These are phyloP conservation scores for Pelargonium nanum DNA, from an alignment of 345 rosid genomes.

Conservation along the genomic window DNA sequence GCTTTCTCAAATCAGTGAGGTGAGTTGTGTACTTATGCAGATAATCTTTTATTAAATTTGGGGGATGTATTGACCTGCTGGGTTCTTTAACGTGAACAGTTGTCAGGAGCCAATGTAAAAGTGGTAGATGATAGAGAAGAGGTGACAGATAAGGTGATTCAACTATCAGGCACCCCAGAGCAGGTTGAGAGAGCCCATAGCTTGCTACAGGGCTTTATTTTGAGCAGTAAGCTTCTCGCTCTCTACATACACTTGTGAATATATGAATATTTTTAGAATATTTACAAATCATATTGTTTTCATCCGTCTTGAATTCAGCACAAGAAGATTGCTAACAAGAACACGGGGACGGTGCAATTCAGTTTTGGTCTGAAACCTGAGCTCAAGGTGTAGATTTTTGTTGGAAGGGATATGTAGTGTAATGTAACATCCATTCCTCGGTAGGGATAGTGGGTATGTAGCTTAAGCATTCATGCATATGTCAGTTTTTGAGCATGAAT, in stretches of 20 bases:
- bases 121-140: slow-evolving; percentile 69
- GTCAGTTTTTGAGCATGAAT: too few relatives aligned
- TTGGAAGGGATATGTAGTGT: too few relatives aligned
- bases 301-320: slow-evolving; percentile 30
- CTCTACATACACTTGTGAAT: too few relatives aligned
- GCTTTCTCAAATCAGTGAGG: slow-evolving; percentile 95
- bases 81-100: slow-evolving; percentile 28
- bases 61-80: too few relatives aligned
- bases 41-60: too few relatives aligned
- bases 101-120: slow-evolving; percentile 84
- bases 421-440: too few relatives aligned
- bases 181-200: slow-evolving; percentile 97
- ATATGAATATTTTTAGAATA: neutral
- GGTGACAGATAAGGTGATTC: slow-evolving; percentile 55
- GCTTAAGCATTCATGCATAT: too few relatives aligned
- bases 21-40: too few relatives aligned
- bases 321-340: slow-evolving; percentile 67
- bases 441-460: too few relatives aligned
- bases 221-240: slow-evolving; percentile 60
- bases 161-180: slow-evolving; percentile 90
- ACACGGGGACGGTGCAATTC: too few relatives aligned
- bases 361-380: too few relatives aligned
- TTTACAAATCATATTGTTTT: neutral
- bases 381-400: too few relatives aligned
- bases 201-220: slow-evolving; percentile 90